These are phyloP conservation scores for Acidiella bohemica DNA, from an alignment of 495 filamentous ascomycete genomes.

Conservation along the genomic window DNA sequence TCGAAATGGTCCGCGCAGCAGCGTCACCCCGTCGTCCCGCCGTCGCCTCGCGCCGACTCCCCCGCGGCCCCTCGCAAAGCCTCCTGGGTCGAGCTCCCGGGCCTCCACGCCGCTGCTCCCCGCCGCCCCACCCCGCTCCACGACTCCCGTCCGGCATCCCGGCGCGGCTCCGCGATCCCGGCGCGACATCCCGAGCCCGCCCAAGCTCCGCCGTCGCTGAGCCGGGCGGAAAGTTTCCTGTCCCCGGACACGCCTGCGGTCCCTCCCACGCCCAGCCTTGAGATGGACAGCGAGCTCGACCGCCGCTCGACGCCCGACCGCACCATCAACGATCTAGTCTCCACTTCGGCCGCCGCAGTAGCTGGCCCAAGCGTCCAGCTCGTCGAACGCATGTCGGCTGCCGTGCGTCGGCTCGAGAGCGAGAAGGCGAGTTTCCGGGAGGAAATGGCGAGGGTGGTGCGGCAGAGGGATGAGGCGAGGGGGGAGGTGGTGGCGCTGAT, in stretches of 20 bases:
- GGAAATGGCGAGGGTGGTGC: constrained; percentile 62
- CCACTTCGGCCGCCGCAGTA: constrained; percentile 71
- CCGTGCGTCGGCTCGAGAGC: constrained; percentile 77
- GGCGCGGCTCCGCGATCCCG: constrained; percentile 6
- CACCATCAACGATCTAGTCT: constrained; percentile 75
- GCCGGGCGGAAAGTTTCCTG: constrained; percentile 25
- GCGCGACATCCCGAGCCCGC: constrained; percentile 19
- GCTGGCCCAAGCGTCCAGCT: constrained; percentile 90
- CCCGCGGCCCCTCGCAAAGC: constrained; percentile 16
- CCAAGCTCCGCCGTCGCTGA: constrained; percentile 16
- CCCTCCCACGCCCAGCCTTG: constrained; percentile 39
- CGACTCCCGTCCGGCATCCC: no score
- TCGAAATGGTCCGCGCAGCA: constrained; percentile 65
- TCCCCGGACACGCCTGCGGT: constrained; percentile 11
- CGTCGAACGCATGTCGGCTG: constrained; percentile 90
- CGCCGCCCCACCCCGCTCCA: no score
- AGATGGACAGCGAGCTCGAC: constrained; percentile 46
- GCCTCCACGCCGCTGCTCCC: neutral
- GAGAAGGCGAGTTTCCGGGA: constrained; percentile 79
- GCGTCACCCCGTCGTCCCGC: constrained; percentile 27
- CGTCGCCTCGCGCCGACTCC: constrained; percentile 19
- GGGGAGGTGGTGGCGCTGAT: constrained; percentile 84
- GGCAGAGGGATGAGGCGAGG: constrained; percentile 82
- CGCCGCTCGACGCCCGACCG: constrained; percentile 51
- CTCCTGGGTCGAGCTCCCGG: constrained; percentile 15